A percentile compares a stretch with the other conserved stretches of the same genome.
These are phyloP conservation scores for Mortierella sp. DNA, from an alignment of 371 early-diverging fungal species.

Conservation along the genomic window DNA sequence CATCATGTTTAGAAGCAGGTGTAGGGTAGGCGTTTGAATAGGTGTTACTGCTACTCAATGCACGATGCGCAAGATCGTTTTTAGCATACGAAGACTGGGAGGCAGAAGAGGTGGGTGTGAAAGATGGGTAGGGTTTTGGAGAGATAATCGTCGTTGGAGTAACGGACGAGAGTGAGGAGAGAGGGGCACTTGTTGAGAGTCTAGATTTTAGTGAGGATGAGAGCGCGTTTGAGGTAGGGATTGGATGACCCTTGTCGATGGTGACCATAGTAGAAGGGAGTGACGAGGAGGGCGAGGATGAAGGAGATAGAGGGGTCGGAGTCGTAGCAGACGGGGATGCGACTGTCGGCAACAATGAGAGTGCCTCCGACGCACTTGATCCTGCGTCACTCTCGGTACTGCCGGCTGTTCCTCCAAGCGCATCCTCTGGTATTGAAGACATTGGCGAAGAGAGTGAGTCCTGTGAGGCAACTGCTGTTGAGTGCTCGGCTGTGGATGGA, in stretches of 20 bases:
- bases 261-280: conserved; percentile 14
- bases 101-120: conserved; percentile 12
- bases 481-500: neutral
- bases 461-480: too few species aligned
- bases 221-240: conserved; percentile 53
- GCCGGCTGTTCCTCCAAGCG: too few species aligned
- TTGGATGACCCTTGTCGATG: conserved; percentile 48
- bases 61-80: conserved; percentile 12
- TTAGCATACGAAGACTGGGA: conserved; percentile 14
- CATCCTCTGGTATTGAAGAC: too few species aligned
- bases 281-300: conserved; percentile 3
- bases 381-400: too few species aligned
- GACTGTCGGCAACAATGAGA: too few species aligned
- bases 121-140: conserved; percentile 38
- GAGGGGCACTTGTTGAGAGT: conserved; percentile 39
- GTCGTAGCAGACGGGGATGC: conserved; percentile 19
- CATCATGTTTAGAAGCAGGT: conserved; percentile 14
- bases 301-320: conserved; percentile 20
- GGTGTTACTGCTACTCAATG: neutral
- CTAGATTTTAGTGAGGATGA: conserved; percentile 42
- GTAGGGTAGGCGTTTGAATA: conserved; percentile 30
- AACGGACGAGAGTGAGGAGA: conserved; percentile 51
- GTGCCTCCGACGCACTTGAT: too few species aligned
- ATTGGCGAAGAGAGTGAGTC: too few species aligned
- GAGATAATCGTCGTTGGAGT: conserved; percentile 51